Evolutionary conservation across 163 green algal genomes (phyloP).

Genomic region (Trebouxia gelatinosa): DNA sequence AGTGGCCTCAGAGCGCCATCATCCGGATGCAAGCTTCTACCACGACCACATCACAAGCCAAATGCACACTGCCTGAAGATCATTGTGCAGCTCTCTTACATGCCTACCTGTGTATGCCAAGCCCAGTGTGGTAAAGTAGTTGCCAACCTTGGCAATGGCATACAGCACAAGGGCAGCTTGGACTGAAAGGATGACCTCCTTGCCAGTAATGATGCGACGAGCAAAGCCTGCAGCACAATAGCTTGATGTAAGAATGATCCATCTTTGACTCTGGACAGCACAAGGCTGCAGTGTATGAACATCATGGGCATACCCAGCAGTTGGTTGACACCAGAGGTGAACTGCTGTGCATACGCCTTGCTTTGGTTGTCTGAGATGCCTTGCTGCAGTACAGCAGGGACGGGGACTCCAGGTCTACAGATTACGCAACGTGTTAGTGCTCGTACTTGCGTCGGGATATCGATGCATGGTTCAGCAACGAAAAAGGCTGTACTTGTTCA

Average conservation of each 20-base stretch:
- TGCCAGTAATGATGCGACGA: slow-evolving; percentile 45
- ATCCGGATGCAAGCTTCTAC: too few relatives aligned
- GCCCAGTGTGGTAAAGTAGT: slow-evolving; percentile 51
- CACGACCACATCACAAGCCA: too few relatives aligned
- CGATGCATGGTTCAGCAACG: background rate
- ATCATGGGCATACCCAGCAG: slow-evolving; percentile 42
- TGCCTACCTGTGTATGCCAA: slow-evolving; percentile 55
- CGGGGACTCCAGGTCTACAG: slow-evolving; percentile 44
- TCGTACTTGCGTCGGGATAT: background rate
- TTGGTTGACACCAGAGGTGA: slow-evolving; percentile 54
- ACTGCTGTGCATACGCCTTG: slow-evolving; percentile 48
- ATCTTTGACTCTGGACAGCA: too few relatives aligned
- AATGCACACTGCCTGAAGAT: too few relatives aligned
- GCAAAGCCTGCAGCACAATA: slow-evolving; percentile 35
- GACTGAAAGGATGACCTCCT: slow-evolving; percentile 50
- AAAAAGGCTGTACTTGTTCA: slow-evolving; percentile 33
- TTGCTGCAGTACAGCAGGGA: slow-evolving; percentile 51
- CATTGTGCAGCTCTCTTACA: background rate
- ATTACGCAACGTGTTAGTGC: background rate
- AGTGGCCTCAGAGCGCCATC: too few relatives aligned
- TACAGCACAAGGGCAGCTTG: slow-evolving; percentile 48
- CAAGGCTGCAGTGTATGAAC: too few relatives aligned
- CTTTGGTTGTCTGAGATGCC: slow-evolving; percentile 53
- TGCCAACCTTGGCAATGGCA: slow-evolving; percentile 46
- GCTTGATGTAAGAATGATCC: too few relatives aligned